phyloP scores from a whole-genome alignment of 169 alveolate genomes.

The Cryptosporidium sp. region DNA sequence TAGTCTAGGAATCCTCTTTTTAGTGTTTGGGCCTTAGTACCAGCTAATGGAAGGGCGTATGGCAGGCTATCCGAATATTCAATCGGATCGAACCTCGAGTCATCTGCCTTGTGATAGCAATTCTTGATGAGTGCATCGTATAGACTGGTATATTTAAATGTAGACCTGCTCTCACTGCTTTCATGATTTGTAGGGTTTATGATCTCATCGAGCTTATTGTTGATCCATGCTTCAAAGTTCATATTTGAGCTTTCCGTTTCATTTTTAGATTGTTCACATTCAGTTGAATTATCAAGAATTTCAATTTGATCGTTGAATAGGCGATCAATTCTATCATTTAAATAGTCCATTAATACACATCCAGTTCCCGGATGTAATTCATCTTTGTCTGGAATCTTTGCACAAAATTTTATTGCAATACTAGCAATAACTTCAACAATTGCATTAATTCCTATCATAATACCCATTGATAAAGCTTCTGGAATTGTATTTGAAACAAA shows the following conservation, averaged over 20 bases:
- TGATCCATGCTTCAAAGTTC: constrained; percentile 12
- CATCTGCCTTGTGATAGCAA: constrained; percentile 33
- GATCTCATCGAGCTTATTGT: constrained; percentile 20
- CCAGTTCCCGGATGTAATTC: constrained; percentile 61
- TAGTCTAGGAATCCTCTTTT: constrained; percentile 19
- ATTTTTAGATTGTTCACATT: not conserved
- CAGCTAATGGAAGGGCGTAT: not conserved
- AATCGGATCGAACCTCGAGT: constrained; percentile 22
- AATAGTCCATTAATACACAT: constrained; percentile 51
- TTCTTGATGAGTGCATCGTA: constrained; percentile 11
- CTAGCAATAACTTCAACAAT: constrained; percentile 61
- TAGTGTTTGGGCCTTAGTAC: not conserved
- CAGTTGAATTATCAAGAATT: not conserved
- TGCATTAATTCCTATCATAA: constrained; percentile 54
- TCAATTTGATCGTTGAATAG: constrained; percentile 10
- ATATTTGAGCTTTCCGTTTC: not conserved
- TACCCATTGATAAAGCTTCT: constrained; percentile 51
- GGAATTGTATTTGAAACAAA: constrained; percentile 2
- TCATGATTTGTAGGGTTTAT: constrained; percentile 3
- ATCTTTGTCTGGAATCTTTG: constrained; percentile 65
- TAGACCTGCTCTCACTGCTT: not conserved
- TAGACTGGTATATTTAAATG: not conserved
- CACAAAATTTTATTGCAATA: constrained; percentile 55
- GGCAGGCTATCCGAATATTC: constrained; percentile 19
- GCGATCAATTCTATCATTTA: constrained; percentile 41